Conservation (phyloP, 2,329 filamentous ascomycete species). For the Cadophora sp. region DNA sequence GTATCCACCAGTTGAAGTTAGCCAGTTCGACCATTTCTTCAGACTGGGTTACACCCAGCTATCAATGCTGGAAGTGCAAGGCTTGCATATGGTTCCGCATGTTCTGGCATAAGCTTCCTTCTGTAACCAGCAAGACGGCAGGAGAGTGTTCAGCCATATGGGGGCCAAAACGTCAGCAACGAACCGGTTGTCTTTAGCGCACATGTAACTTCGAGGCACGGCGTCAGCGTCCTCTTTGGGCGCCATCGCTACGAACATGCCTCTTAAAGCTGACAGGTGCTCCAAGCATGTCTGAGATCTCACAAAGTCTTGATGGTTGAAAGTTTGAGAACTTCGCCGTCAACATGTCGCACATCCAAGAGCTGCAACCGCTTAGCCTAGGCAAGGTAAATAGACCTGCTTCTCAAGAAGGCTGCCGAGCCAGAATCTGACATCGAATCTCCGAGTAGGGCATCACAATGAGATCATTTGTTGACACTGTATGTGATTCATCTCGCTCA, state of each 20-base stretch:
- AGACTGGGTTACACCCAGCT: no score
- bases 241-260: neutral
- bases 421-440: no score
- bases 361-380: conserved; percentile 1
- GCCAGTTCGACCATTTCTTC: no score
- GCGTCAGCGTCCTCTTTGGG: neutral
- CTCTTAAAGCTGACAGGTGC: neutral
- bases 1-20: no score
- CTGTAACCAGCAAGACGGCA: neutral
- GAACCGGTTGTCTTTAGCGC: neutral
- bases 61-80: no score
- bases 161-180: neutral
- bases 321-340: no score
- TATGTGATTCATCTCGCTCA: neutral
- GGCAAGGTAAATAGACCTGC: neutral
- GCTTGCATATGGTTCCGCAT: no score
- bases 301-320: neutral
- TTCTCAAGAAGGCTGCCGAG: neutral
- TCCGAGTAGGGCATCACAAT: neutral
- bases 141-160: neutral
- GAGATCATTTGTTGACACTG: conserved; percentile 5
- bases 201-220: neutral
- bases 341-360: conserved; percentile 6
- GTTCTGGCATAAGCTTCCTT: no score
- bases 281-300: neutral